phyloP scores from a whole-genome alignment of 352 stramenopile genomes.

The Phytophthora meadii region DNA sequence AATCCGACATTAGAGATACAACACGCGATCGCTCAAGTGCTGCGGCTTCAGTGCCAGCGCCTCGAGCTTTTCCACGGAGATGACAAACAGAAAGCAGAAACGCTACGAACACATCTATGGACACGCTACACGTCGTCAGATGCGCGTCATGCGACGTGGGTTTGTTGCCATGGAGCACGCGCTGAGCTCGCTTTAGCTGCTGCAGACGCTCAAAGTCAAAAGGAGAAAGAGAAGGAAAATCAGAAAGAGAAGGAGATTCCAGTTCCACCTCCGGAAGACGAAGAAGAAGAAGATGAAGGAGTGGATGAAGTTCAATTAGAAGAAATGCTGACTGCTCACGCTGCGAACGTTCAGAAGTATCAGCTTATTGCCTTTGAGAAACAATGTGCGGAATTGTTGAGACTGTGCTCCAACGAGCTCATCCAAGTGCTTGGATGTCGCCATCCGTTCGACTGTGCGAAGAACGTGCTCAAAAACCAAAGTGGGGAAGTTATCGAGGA shows the following conservation, averaged over 20 bases:
- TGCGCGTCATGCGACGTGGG: slow-evolving; percentile 51
- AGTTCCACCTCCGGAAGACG: slow-evolving; percentile 2
- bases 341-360: slow-evolving; percentile 34
- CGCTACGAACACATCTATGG: slow-evolving; percentile 47
- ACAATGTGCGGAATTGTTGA: slow-evolving; percentile 42
- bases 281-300: slow-evolving; percentile 23
- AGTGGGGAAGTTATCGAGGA: slow-evolving; percentile 48
- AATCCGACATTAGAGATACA: slow-evolving; percentile 27
- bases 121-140: slow-evolving; percentile 51
- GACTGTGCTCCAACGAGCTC: slow-evolving; percentile 61
- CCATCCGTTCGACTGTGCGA: slow-evolving; percentile 52
- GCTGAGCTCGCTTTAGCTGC: slow-evolving; percentile 15
- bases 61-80: slow-evolving; percentile 49
- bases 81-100: slow-evolving; percentile 22
- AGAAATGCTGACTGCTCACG: slow-evolving; percentile 34
- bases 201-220: slow-evolving; percentile 23
- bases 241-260: slow-evolving; percentile 8
- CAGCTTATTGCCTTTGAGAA: slow-evolving; percentile 60
- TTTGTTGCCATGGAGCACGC: slow-evolving; percentile 45
- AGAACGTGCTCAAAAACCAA: slow-evolving; percentile 72
- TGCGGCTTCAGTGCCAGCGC: slow-evolving; percentile 53
- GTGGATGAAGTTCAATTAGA: slow-evolving; percentile 32
- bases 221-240: slow-evolving; percentile 21
- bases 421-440: slow-evolving; percentile 61
- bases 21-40: slow-evolving; percentile 29